Base-by-base conservation (phyloP, 192 early-diverging fungal species). In the Coemansia sp. region DNA sequence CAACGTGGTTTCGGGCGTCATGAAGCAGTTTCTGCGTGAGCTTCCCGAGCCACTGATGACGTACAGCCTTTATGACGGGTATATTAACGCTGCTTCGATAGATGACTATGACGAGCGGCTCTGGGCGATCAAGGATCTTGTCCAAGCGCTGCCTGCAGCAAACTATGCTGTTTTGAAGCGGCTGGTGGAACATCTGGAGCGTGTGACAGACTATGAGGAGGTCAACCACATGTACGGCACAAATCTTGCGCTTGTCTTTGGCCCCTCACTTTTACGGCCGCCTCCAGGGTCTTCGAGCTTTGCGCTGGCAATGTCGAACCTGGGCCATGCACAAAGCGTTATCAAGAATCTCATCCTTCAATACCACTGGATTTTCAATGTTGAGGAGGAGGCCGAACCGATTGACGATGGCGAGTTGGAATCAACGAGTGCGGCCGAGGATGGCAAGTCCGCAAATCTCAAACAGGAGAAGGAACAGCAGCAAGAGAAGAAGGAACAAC, bases 201-300 rank as follows among this genome's bases (percentile, higher is more conserved):
- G 84, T 47, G 88, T 92, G 6, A 92, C 91, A 4, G 91, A 92
- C 64, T 91, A 84, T 41, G 89, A 91, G 66, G 85, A 86, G 40
- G 82, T 88, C 49, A 98, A 94, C 71, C 90, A 93, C 65, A 98
- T 98, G 96, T 90, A 90, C 64, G 88, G 90, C 8, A 87, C 85
- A 26, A 98, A 98, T 65, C 86, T 98, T 56, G 90, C 93, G 0
- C 94, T 98, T 71, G 92, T 98, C n/a, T 98, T 95, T 90, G 95
- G 94, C 1, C 96, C 96, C 1, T 95, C 93, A 15, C 75, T 98
- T 57, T 72, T 98, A 36, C 87, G 87, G 16, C 88, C 88, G 21
- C 78, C 75, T 7, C 87, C 86, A 4, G 87, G 87, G 0, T 83
- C 87, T 19, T 77, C 84, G 26, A 85, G 86, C 21, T 85, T 85